A percentile compares a stretch with the other conserved stretches of the same genome.
Conservation (phyloP, 768 basidiomycete species). For the Peribolospora baueri region DNA sequence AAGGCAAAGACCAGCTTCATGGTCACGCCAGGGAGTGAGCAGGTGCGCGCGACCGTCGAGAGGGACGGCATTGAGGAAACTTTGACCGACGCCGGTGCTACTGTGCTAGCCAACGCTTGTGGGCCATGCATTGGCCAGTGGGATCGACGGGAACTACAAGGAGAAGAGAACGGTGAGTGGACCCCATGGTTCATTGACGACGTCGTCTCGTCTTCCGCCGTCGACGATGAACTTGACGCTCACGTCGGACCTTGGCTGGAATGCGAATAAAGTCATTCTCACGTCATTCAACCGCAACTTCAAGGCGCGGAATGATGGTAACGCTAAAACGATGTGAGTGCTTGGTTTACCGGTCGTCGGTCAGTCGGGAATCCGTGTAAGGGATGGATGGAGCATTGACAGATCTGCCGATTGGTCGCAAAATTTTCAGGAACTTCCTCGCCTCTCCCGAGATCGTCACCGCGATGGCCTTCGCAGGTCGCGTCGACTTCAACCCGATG, state of each 20-base stretch:
- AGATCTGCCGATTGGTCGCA: background rate
- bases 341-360: too few relatives aligned
- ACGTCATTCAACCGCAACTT: slow-evolving; percentile 93
- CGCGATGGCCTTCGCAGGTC: slow-evolving; percentile 69
- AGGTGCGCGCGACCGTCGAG: slow-evolving; percentile 92
- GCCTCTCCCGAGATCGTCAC: slow-evolving; percentile 93
- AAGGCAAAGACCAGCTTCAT: slow-evolving; percentile 31
- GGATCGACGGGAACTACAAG: slow-evolving; percentile 71
- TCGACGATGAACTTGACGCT: background rate
- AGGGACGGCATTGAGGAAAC: slow-evolving; percentile 63
- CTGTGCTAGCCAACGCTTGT: slow-evolving; percentile 89
- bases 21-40: slow-evolving; percentile 34
- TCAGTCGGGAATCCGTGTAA: too few relatives aligned
- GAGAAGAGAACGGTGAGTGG: slow-evolving; percentile 62
- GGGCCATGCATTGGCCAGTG: slow-evolving; percentile 99
- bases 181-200: background rate
- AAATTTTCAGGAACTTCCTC: slow-evolving; percentile 54
- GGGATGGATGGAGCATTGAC: too few relatives aligned
- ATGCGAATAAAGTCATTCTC: slow-evolving; percentile 41
- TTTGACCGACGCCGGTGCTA: slow-evolving; percentile 70
- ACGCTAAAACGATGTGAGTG: slow-evolving; percentile 35
- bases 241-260: slow-evolving; percentile 5
- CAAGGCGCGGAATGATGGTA: slow-evolving; percentile 93
- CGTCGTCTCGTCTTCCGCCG: background rate
- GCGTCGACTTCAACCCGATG: slow-evolving; percentile 76